These are phyloP conservation scores for Carex littledalei DNA, from an alignment of 176 grass and related monocot genomes.

Conservation along the genomic window DNA sequence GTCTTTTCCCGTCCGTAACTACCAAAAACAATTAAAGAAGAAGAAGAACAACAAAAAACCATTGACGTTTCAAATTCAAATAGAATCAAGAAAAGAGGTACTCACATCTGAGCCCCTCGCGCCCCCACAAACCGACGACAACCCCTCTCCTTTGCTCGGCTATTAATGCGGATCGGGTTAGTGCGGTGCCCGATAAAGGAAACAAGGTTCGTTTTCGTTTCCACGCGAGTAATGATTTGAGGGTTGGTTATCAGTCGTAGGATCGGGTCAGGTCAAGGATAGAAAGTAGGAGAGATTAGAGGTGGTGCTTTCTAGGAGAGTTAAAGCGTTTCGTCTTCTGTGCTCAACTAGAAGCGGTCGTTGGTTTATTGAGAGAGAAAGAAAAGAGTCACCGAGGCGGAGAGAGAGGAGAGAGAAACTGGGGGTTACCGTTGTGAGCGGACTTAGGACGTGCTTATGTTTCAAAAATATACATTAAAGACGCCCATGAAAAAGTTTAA, in stretches of 20 bases:
- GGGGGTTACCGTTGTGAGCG: slow-evolving; percentile 8
- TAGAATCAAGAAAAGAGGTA: not conserved
- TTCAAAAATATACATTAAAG: not conserved
- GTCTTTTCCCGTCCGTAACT: not conserved
- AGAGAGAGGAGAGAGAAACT: not conserved
- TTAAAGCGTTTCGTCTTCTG: slow-evolving; percentile 16
- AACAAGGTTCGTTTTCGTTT: not conserved
- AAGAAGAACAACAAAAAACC: not conserved
- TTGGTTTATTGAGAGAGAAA: not conserved
- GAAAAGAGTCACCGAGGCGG: not conserved
- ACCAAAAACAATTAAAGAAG: not conserved
- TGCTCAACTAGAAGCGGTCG: not conserved
- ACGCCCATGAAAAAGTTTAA: not conserved
- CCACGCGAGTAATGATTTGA: slow-evolving; percentile 13
- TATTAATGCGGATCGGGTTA: not conserved
- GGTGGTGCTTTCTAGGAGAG: slow-evolving; percentile 15
- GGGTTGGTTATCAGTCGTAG: not conserved
- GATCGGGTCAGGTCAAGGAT: slow-evolving; percentile 12
- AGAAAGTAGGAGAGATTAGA: slow-evolving; percentile 1
- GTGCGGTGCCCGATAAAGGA: slow-evolving; percentile 10
- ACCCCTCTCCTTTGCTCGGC: not conserved
- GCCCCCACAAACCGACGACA: not conserved
- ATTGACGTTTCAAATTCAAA: not conserved
- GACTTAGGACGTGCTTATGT: not conserved
- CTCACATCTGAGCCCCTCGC: not conserved